Evolutionary conservation across 2,329 filamentous ascomycete species (phyloP).

Genomic region (Aspergillus quadrilineatus): DNA sequence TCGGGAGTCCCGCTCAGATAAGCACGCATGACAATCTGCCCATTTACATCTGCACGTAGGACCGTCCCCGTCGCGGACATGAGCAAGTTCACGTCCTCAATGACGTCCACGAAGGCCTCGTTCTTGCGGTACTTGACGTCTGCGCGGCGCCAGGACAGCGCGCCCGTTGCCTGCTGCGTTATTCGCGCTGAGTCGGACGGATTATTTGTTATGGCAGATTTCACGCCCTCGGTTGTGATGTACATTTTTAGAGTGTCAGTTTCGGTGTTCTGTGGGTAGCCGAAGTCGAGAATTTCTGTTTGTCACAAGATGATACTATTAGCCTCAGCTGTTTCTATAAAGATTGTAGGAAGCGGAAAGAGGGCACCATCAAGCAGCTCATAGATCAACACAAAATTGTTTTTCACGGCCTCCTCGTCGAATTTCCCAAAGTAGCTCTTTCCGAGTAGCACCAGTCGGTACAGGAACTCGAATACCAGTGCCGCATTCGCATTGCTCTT

Average conservation of each 20-base stretch:
- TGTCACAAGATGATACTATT: neutral
- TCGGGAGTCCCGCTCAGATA: slow-evolving; percentile 95
- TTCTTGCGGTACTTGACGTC: slow-evolving; percentile 99
- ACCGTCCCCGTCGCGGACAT: slow-evolving; percentile 98
- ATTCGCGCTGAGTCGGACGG: slow-evolving; percentile 91
- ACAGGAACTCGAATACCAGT: slow-evolving; percentile 96
- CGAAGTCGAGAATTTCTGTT: slow-evolving; percentile 95
- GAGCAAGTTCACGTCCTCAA: slow-evolving; percentile 96
- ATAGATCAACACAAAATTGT: slow-evolving; percentile 98
- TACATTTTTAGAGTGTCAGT: slow-evolving; percentile 99
- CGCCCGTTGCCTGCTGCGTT: slow-evolving; percentile 98
- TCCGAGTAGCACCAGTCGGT: slow-evolving; percentile 83
- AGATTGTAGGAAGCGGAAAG: neutral
- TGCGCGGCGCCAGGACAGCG: slow-evolving; percentile 91
- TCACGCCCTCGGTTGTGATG: slow-evolving; percentile 98
- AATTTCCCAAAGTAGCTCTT: slow-evolving; percentile 98
- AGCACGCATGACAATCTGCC: slow-evolving; percentile 97
- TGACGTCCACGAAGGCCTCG: slow-evolving; percentile 98
- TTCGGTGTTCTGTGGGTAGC: slow-evolving; percentile 98
- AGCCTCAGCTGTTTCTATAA: neutral
- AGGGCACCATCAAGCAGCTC: slow-evolving; percentile 81
- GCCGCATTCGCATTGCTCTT: slow-evolving; percentile 99
- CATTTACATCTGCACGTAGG: slow-evolving; percentile 90
- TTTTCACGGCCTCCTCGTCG: slow-evolving; percentile 99
- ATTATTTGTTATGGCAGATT: slow-evolving; percentile 69